Percentiles rank a stretch among this genome's conserved stretches.
phyloP scores from a whole-genome alignment of 129 eudicot species.

The Helichrysum umbraculigerum region DNA sequence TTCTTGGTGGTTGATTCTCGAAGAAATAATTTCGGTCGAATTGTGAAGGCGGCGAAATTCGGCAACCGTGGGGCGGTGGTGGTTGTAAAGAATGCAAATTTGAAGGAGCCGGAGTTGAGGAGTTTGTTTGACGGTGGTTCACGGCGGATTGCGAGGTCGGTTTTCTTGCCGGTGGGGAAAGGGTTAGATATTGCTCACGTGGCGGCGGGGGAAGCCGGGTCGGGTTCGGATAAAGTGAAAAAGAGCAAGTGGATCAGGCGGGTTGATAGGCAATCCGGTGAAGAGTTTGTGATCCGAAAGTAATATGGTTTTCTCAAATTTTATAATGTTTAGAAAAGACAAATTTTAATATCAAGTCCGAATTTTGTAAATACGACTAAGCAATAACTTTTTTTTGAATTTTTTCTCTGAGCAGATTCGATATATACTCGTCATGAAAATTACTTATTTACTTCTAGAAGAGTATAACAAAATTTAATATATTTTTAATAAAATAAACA shows the following conservation, averaged over 20 bases:
- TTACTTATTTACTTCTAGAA: too few species aligned
- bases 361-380: slow-evolving; percentile 3
- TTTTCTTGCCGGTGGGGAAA: slow-evolving; percentile 79
- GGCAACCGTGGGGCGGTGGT: slow-evolving; percentile 83
- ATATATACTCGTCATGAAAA: too few species aligned
- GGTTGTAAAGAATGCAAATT: slow-evolving; percentile 66
- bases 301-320: slow-evolving; percentile 2
- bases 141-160: slow-evolving; percentile 67
- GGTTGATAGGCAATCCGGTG: slow-evolving; percentile 58
- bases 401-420: background rate
- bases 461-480: too few species aligned
- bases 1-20: slow-evolving; percentile 65
- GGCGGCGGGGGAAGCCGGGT: slow-evolving; percentile 48
- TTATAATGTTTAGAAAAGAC: background rate
- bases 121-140: slow-evolving; percentile 48
- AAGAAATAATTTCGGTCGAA: slow-evolving; percentile 37
- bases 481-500: too few species aligned
- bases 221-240: slow-evolving; percentile 34
- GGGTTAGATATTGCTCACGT: slow-evolving; percentile 84
- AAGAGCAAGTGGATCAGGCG: slow-evolving; percentile 55
- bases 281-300: slow-evolving; percentile 55
- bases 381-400: background rate
- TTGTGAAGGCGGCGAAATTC: slow-evolving; percentile 61
- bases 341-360: background rate
- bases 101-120: slow-evolving; percentile 52